These are phyloP conservation scores for Neopestalotiopsis rosae DNA, from an alignment of 2,329 filamentous ascomycete species.

Conservation along the genomic window DNA sequence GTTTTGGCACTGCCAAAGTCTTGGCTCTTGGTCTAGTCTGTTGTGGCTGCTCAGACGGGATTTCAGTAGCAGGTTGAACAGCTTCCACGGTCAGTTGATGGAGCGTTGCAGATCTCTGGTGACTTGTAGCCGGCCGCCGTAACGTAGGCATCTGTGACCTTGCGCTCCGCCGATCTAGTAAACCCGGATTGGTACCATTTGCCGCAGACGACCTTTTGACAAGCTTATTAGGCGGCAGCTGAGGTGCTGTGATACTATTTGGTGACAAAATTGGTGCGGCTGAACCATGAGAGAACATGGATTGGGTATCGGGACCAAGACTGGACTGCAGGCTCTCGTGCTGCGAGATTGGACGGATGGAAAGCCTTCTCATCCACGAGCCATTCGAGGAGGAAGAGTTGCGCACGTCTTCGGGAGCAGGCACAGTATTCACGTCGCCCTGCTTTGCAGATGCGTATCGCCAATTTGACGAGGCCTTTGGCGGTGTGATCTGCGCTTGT, in stretches of 20 bases:
- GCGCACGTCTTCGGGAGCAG: constrained; percentile 50
- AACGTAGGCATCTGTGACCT: constrained; percentile 69
- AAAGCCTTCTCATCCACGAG: constrained; percentile 77
- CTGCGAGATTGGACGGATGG: constrained; percentile 68
- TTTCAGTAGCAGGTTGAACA: constrained; percentile 31
- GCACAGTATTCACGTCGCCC: constrained; percentile 41
- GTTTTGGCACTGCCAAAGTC: constrained; percentile 28
- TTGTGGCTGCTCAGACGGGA: constrained; percentile 33
- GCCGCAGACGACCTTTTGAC: constrained; percentile 73
- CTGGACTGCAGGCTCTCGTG: constrained; percentile 70
- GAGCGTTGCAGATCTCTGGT: constrained; percentile 75
- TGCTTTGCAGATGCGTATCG: constrained; percentile 45
- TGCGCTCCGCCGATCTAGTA: constrained; percentile 52
- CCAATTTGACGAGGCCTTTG: constrained; percentile 41
- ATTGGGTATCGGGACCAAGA: constrained; percentile 68
- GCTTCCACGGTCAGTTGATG: constrained; percentile 51
- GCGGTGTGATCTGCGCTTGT: constrained; percentile 45
- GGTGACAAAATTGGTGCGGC: constrained; percentile 65
- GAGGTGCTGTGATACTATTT: constrained; percentile 42
- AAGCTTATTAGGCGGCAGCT: constrained; percentile 73
- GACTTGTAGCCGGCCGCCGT: constrained; percentile 77
- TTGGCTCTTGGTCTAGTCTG: constrained; percentile 39
- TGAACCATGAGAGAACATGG: constrained; percentile 71
- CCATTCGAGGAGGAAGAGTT: constrained; percentile 66
- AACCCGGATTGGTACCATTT: constrained; percentile 49